phyloP scores from a whole-genome alignment of 2,329 filamentous ascomycete species.

The Colletotrichum liriopes region DNA sequence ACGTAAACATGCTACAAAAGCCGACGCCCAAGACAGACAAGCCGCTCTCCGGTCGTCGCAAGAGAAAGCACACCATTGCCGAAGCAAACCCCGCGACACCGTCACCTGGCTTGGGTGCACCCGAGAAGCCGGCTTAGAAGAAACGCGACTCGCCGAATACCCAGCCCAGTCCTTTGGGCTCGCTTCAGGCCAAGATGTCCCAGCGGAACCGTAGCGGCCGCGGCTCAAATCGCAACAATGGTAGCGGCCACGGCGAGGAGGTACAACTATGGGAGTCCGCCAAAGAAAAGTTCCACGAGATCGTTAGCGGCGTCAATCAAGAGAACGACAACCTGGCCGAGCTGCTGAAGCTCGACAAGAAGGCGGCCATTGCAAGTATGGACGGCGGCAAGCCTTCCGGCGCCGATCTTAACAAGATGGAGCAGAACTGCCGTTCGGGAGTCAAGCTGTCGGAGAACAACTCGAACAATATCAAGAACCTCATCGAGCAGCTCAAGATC shows the following conservation, averaged over 20 bases:
- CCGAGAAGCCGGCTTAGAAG: slow-evolving; percentile 25
- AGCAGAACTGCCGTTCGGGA: slow-evolving; percentile 59
- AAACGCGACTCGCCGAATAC: slow-evolving; percentile 9
- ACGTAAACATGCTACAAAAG: slow-evolving; percentile 16
- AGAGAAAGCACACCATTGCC: not conserved
- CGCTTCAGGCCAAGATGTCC: slow-evolving; percentile 53
- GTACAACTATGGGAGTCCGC: slow-evolving; percentile 60
- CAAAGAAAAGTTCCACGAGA: slow-evolving; percentile 58
- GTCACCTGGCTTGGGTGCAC: not conserved
- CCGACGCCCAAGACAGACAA: not conserved
- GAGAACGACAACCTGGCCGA: slow-evolving; percentile 59
- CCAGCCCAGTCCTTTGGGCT: slow-evolving; percentile 12
- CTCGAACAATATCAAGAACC: slow-evolving; percentile 53
- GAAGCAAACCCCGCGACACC: not conserved
- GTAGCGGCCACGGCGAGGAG: slow-evolving; percentile 60
- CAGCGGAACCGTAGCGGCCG: slow-evolving; percentile 62
- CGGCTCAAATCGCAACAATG: slow-evolving; percentile 61
- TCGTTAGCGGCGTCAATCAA: slow-evolving; percentile 58
- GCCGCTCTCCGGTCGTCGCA: not conserved
- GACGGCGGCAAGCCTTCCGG: slow-evolving; percentile 50
- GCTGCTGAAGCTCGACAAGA: slow-evolving; percentile 59
- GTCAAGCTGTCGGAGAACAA: slow-evolving; percentile 60
- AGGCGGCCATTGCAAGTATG: slow-evolving; percentile 56
- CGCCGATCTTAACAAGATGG: slow-evolving; percentile 58
- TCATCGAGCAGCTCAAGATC: slow-evolving; percentile 61